Base-by-base conservation (phyloP, 495 filamentous ascomycete genomes). In the Aspergillus affinis region DNA sequence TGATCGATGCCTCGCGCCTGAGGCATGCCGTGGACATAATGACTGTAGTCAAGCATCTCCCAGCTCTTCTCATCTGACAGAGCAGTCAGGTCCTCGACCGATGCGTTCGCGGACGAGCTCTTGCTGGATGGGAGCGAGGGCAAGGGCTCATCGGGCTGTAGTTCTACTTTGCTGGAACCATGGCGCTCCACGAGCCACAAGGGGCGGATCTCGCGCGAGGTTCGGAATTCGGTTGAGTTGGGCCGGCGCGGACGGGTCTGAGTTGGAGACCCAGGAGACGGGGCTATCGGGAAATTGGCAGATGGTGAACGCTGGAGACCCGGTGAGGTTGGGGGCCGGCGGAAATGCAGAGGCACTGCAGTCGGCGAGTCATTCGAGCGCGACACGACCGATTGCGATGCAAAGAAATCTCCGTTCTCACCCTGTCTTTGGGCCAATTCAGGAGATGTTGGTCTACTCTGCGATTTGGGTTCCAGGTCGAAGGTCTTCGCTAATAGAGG, bases 41-140 rank as follows among this genome's bases (percentile, higher is more conserved):
- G 67, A 47, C 62, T 72, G 2, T 68, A 53, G 7, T 69, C 69
- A 2, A 68, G 58, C 21, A 62, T 61, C 48, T 76, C 75, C 75
- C 74, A 76, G 57, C 63, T 69, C 19, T 58, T 66, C 17, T 77
- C 67, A 45, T 77, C 69, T 4, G 65, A 57, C 0, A 73, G 60
- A 8, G 60, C 58, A 10, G 65, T 69, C 0, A 81, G 66, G 48
- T 82, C 71, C 54, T 82, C 79, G 1, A 77, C 59, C 4, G 79
- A 82, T 0, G 74, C 72, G 27, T 67, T 72, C 19, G 73, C 66
- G 6, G 80, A 83, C 0, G 78, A 77, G 7, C 69, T 73, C 55
- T 77, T 77, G 67, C 79, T 83, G 10, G 79, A 80, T 51, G 80
- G 80, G 15, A 83, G 69, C 3, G 81, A 80, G 51, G 79, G 80